Conservation (phyloP, 2,329 filamentous ascomycete genomes). For the Ambrosiella cleistominuta region DNA sequence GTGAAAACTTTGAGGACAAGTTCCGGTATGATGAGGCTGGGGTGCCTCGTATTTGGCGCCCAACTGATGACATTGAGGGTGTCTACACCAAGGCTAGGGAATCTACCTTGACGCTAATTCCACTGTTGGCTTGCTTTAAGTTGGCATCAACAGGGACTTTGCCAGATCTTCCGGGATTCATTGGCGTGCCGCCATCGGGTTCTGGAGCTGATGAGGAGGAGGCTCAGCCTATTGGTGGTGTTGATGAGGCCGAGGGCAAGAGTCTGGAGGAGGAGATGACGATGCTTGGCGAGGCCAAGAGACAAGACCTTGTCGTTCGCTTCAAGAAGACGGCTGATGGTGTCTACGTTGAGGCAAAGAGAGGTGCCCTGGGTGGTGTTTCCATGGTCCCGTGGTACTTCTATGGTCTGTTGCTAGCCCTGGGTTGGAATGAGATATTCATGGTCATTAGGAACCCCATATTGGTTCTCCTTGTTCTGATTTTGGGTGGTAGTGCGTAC, state of each 20-base stretch:
- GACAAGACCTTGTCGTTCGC: slow-evolving; percentile 75
- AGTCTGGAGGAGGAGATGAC: slow-evolving; percentile 93
- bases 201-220: slow-evolving; percentile 85
- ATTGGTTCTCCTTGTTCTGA: slow-evolving; percentile 75
- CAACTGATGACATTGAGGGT: slow-evolving; percentile 91
- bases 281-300: slow-evolving; percentile 75
- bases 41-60: slow-evolving; percentile 90
- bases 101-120: slow-evolving; percentile 79
- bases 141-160: slow-evolving; percentile 55
- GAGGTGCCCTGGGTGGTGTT: slow-evolving; percentile 87
- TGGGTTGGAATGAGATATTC: slow-evolving; percentile 98
- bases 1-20: slow-evolving; percentile 98
- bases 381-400: slow-evolving; percentile 91
- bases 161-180: slow-evolving; percentile 70
- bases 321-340: slow-evolving; percentile 99
- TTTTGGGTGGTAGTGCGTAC: slow-evolving; percentile 62
- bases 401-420: slow-evolving; percentile 68
- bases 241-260: slow-evolving; percentile 89
- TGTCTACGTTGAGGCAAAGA: slow-evolving; percentile 94
- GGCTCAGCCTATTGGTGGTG: slow-evolving; percentile 74
- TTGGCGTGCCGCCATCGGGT: slow-evolving; percentile 59
- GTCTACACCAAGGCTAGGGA: slow-evolving; percentile 84
- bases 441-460: slow-evolving; percentile 85
- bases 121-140: slow-evolving; percentile 70
- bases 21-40: slow-evolving; percentile 94